These are phyloP conservation scores for Zygosaccharomyces lentus DNA, from an alignment of 805 yeast genomes.

Conservation along the genomic window DNA sequence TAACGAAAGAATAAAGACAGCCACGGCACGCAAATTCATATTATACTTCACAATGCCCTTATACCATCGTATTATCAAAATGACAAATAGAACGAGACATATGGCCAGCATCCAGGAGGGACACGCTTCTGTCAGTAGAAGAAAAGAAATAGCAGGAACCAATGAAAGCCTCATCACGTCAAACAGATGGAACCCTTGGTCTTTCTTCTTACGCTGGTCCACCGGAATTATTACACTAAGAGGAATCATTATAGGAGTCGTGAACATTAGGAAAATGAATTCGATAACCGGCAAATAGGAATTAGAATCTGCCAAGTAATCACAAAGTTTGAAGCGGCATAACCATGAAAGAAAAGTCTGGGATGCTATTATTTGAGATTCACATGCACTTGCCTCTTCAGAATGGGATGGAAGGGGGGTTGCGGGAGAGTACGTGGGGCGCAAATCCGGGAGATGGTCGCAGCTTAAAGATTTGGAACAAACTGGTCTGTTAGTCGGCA, in stretches of 20 bases:
- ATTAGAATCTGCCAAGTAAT: constrained; percentile 11
- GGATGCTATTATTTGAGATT: background rate
- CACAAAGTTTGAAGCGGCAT: constrained; percentile 11
- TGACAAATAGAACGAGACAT: constrained; percentile 5
- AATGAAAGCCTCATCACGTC: constrained; percentile 15
- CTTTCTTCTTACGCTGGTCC: constrained; percentile 3
- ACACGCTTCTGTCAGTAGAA: constrained; percentile 6
- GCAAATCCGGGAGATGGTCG: constrained; percentile 17
- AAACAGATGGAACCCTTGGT: constrained; percentile 4
- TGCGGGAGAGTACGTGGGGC: background rate
- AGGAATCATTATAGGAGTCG: constrained; percentile 23
- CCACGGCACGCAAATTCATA: constrained; percentile 30
- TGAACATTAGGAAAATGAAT: constrained; percentile 18
- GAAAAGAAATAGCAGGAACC: constrained; percentile 7
- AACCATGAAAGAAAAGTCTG: constrained; percentile 8
- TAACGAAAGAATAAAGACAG: constrained; percentile 66
- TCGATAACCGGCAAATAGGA: constrained; percentile 16
- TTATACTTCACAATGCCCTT: constrained; percentile 6
- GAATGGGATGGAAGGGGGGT: background rate
- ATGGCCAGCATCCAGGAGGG: constrained; percentile 4
- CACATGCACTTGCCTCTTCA: background rate
- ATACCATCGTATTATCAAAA: constrained; percentile 7
- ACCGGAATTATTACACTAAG: constrained; percentile 21
- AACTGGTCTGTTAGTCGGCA: constrained; percentile 10
- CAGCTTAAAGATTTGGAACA: constrained; percentile 19